Evolutionary conservation across 768 basidiomycete genomes (phyloP), one percentile per base, ranked within the genome.

Genomic region (Boletus rex-veris): DNA sequence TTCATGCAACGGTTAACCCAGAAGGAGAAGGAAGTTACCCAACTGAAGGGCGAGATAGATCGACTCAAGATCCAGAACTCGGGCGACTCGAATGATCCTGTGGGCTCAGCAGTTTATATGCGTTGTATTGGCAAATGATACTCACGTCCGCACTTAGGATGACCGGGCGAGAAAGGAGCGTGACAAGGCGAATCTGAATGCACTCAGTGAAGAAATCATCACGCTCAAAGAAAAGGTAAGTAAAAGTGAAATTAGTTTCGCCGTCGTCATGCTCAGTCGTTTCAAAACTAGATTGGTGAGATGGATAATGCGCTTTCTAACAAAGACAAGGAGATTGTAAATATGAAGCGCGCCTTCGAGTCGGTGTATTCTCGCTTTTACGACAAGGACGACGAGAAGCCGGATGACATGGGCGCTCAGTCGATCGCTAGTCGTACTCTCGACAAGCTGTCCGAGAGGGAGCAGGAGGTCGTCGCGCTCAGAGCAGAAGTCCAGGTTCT

Each of bases 281-380:
- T 36, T 52, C 0, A 36, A 38, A 47, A 35, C 1, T 62, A 93
- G 88, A 76, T 75, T 42, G 69, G 69, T 3, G 83, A 86, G 41
- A 69, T 83, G 45, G 84, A 84, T 41, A 69, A 62, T 5, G 59
- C 69, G 3, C 42, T 82, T 3, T 69, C 68, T 5, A 70, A 74
- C 50, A 88, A 85, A 63, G 82, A 87, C 57, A 92, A 91, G 64
- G 88, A 93, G 52, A 77, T 87, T 33, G 59, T 78, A 0, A 90
- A 86, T 61, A 77, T 94, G 37, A 91, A 92, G 64, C 85, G 87
- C 14, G 88, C 91, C n/a, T 74, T 97, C 36, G 90, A 93, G 68
- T 87, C 89, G 7, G 87, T 95, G 5, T 91, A 91, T 68, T 85
- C 85, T 11, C 80, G 88, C n/a, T 87, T 94, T 66, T 76, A 79